Percentiles rank a stretch among this genome's conserved stretches.
Evolutionary conservation across 306 rosid genomes (phyloP).

Genomic region (Delonix regia): DNA sequence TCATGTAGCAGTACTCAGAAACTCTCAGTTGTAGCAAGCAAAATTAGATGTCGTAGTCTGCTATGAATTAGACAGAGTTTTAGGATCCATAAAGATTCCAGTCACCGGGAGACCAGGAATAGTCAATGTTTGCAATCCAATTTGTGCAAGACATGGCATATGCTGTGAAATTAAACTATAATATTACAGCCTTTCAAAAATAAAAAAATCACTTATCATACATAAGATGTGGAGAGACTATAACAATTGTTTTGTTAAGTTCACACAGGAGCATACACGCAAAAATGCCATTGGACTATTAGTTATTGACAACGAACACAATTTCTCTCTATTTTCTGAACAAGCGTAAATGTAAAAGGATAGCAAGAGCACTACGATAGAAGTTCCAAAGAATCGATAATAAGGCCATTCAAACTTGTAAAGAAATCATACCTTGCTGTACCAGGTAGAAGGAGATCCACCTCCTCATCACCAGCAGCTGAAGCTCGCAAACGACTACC

Average conservation of each 20-base stretch:
- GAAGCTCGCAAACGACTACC: conserved; percentile 98
- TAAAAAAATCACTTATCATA: not conserved
- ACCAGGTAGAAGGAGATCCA: conserved; percentile 95
- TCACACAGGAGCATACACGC: conserved; percentile 2
- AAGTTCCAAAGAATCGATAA: conserved; percentile 1
- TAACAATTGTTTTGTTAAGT: not conserved
- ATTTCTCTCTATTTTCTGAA: conserved; percentile 7
- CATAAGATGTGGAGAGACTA: not conserved
- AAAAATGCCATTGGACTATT: conserved; percentile 2
- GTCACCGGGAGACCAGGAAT: conserved; percentile 11
- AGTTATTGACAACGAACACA: not conserved
- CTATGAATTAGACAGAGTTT: not conserved
- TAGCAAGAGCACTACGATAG: not conserved
- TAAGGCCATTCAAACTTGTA: not conserved
- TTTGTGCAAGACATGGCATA: conserved; percentile 1
- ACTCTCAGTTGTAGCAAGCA: not conserved
- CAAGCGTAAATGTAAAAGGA: conserved; percentile 1
- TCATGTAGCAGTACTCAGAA: not conserved
- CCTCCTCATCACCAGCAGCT: conserved; percentile 94
- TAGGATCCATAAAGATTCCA: conserved; percentile 5
- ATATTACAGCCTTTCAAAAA: not conserved
- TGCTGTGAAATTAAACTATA: conserved; percentile 18
- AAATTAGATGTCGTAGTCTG: not conserved
- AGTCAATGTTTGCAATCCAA: not conserved
- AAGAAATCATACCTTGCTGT: conserved; percentile 83